A percentile compares a stretch with the other conserved stretches of the same genome.
Conservation (phyloP, 345 rosid species). For the Gossypium thurberi region DNA sequence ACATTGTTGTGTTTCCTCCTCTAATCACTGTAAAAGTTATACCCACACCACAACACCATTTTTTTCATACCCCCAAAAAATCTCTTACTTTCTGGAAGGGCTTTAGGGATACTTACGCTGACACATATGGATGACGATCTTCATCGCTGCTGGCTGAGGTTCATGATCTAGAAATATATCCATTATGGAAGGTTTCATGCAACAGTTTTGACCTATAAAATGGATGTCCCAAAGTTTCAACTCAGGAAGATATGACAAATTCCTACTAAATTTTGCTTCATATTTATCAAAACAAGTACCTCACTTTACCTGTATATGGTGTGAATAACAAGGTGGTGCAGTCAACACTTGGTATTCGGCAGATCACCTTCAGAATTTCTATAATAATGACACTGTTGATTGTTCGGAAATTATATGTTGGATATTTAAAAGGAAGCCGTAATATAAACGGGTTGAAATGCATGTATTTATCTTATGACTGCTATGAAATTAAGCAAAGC, state of each 20-base stretch:
- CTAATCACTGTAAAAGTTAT: slow-evolving; percentile 25
- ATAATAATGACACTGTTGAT: no score
- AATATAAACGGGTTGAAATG: no score
- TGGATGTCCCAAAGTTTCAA: background rate
- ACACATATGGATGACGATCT: slow-evolving; percentile 50
- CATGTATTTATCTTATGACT: no score
- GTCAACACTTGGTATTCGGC: no score
- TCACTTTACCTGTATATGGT: no score
- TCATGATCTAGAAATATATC: slow-evolving; percentile 35
- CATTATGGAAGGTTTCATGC: slow-evolving; percentile 33
- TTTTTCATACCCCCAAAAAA: background rate
- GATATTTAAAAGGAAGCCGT: no score
- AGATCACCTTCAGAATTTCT: no score
- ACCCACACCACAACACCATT: background rate
- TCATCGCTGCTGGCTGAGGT: slow-evolving; percentile 43
- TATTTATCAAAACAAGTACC: no score
- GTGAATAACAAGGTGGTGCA: no score
- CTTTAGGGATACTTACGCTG: slow-evolving; percentile 35
- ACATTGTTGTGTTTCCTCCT: slow-evolving; percentile 35
- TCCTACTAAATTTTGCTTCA: no score
- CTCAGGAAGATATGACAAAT: background rate
- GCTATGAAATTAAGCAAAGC: no score
- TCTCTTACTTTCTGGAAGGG: background rate
- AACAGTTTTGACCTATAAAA: slow-evolving; percentile 45
- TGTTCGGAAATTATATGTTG: no score